These are phyloP conservation scores for Cladosporium sp. DNA, from an alignment of 2,329 filamentous ascomycete species.

Conservation along the genomic window DNA sequence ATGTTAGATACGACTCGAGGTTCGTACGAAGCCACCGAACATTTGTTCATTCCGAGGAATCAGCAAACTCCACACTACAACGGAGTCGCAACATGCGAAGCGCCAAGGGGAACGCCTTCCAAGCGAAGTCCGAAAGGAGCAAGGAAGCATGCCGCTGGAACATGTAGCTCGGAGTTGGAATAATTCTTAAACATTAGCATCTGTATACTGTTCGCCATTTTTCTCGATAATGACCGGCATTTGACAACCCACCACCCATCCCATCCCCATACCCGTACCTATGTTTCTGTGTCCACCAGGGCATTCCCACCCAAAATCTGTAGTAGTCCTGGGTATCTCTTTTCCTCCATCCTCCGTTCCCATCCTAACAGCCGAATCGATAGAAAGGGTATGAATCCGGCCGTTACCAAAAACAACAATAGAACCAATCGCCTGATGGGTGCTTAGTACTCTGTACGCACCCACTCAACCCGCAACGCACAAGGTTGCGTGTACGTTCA, in stretches of 20 bases:
- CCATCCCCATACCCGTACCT: no score
- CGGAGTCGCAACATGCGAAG: not conserved
- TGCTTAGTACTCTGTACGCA: no score
- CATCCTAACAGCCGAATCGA: not conserved
- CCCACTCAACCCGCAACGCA: no score
- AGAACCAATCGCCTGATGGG: no score
- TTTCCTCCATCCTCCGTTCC: not conserved
- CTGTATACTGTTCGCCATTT: not conserved
- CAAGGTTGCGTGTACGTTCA: no score
- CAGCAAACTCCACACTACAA: no score
- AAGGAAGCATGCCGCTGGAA: not conserved
- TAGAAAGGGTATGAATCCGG: not conserved
- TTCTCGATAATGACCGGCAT: not conserved
- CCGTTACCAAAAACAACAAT: not conserved
- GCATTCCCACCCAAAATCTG: not conserved
- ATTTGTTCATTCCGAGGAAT: no score
- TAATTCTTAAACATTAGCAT: constrained; percentile 4
- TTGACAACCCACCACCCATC: not conserved
- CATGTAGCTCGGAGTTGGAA: not conserved
- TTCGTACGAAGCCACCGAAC: no score
- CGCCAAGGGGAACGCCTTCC: not conserved
- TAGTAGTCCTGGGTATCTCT: not conserved
- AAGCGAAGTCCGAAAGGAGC: not conserved
- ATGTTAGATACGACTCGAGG: not conserved
- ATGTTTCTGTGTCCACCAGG: not conserved